Conservation (phyloP, 306 rosid genomes). For the Cicer judaicum region DNA sequence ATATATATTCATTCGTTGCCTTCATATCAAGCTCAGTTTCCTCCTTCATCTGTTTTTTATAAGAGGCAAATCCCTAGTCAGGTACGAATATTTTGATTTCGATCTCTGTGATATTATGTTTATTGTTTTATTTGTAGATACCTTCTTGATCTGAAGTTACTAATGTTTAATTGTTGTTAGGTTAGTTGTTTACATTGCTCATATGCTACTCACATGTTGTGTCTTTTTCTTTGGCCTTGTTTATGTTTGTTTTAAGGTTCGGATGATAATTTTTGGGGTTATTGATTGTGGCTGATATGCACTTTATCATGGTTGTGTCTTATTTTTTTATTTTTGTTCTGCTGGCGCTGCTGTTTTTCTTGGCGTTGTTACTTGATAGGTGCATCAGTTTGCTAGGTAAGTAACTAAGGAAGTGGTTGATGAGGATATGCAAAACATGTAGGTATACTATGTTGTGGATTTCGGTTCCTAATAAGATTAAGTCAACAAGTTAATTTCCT, state of each 20-base stretch:
- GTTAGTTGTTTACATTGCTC: constrained; percentile 16
- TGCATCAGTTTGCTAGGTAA: constrained; percentile 4
- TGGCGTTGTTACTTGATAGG: neutral
- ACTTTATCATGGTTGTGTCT: neutral
- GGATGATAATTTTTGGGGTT: constrained; percentile 1
- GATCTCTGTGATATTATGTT: constrained; percentile 28
- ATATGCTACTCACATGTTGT: constrained; percentile 6
- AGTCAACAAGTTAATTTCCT: neutral
- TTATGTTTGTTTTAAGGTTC: constrained; percentile 9
- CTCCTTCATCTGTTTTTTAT: constrained; percentile 65
- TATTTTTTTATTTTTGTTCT: constrained; percentile 26
- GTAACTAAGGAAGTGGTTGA: constrained; percentile 18
- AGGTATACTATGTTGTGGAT: constrained; percentile 36
- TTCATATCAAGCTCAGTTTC: constrained; percentile 65
- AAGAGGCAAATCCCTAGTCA: constrained; percentile 90
- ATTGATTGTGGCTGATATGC: constrained; percentile 10
- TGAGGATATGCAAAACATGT: neutral
- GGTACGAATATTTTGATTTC: constrained; percentile 56
- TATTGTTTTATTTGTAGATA: constrained; percentile 6
- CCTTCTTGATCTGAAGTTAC: constrained; percentile 35
- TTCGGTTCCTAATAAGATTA: constrained; percentile 27
- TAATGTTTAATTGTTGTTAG: neutral
- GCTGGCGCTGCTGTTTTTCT: constrained; percentile 9
- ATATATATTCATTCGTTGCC: constrained; percentile 88
- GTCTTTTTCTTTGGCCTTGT: neutral